Base-by-base conservation (phyloP, 1,284 basidiomycete species). In the Cryptococcus hybrid region DNA sequence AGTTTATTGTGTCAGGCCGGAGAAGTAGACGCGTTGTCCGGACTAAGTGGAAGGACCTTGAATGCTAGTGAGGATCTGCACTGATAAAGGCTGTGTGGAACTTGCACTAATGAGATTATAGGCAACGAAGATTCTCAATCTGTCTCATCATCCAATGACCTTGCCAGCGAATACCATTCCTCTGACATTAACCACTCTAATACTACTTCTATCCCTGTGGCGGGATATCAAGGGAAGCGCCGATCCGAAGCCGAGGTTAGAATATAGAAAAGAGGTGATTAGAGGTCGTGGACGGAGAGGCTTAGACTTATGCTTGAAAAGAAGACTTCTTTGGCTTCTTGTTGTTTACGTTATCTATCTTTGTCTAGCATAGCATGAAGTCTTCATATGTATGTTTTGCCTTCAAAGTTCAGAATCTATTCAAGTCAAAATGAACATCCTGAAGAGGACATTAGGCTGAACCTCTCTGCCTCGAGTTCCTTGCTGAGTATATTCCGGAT, bases 1-100 rank as follows among this genome's bases (percentile, higher is more conserved):
- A 75, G 72, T 54, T 66, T 73, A 64, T 64, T 77, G 50, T 78
- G 77, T 65, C 75, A 74, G 47, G 72, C 73, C 30, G 69, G 66
- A 1, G 73, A 74, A 1, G 70, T 69, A 9, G 76, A 78, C 52
- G 65, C 68, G 2, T 63, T 78, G 63, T 59, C 77, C 1, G 73
- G 75, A 5, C 60, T 76, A 34, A 67, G 61, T 7, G 76, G 75
- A 2, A 64, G 77, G n/a, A 63, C 67, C 13, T 60, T 78, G 8
- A 71, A 74, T 59, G 65, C 73, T 37, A 65, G 70, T 72, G 42
- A 63, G 69, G 58, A 9, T 13, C 7, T 11, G 5, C 15, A 8
- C 5, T 13, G 24, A 43, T 52, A 5, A 13, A 13, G 15, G 1
- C 5, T 8, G 47, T 40, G 37, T n/a, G 15, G 5, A 43, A 52